Evolutionary conservation across 2,329 filamentous ascomycete species (phyloP), one percentile per base, ranked within the genome.

Genomic region (Elsinoe necatrix): DNA sequence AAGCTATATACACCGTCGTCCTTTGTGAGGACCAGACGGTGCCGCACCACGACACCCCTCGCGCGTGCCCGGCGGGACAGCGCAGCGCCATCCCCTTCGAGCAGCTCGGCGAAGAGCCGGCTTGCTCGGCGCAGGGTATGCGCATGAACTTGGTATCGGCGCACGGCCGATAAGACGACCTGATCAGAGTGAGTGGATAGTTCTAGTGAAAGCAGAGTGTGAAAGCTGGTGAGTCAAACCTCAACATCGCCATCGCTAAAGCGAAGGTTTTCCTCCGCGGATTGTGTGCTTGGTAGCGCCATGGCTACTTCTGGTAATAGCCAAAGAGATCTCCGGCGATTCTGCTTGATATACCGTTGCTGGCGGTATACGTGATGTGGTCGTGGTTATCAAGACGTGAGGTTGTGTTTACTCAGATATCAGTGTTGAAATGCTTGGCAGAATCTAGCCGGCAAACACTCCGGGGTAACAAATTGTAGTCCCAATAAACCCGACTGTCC

Each of bases 231-330:
- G 29, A 52, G 20, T 21, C 29, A 16, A 25, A 56, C 54, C 27
- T 47, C 39, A 12, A 56, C 54, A 23, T 56, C 54, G 14, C 54
- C 54, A 56, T 47, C 54, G 29, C n/a, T 39, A 27, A 31, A 56
- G 16, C 20, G 23, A 20, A 34, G 23, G 39, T 14, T 5, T 27
- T 47, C 21, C 14, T 14, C 18, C 25, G 18, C 31, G 20, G 18
- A 6, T 35, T 34, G 31, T n/a, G 25, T 21, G 43, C 20, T 16
- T 8, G 8, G n/a, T 12, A 25, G 43, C 43, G 43, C 48, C 48
- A 52, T 52, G 48, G 23, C 29, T 23, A 52, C 48, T 16, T 35
- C 16, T 16, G 29, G 11, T 37, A 27, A 4, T 37, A 21, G 29
- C 48, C 20, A 25, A 16, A 35, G 25, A 29, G 23, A 11, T 37